Evolutionary conservation across 2,329 filamentous ascomycete genomes (phyloP).

Genomic region (Botrytis fragariae): DNA sequence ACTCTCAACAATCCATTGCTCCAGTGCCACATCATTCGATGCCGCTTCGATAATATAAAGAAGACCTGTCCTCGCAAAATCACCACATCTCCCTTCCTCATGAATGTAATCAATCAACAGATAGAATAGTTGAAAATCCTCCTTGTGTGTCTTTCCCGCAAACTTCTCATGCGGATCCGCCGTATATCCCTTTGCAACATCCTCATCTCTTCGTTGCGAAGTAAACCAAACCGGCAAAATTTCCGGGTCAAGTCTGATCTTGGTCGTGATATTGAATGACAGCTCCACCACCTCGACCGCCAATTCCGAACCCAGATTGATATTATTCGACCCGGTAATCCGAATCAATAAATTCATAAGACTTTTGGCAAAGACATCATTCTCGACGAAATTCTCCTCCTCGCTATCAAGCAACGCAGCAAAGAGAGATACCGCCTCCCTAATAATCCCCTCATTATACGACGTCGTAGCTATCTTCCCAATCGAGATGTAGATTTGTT

Average conservation of each 20-base stretch:
- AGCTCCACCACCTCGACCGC: constrained; percentile 89
- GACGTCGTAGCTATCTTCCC: constrained; percentile 85
- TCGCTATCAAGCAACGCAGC: constrained; percentile 93
- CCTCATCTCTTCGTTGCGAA: constrained; percentile 45
- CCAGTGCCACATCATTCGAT: constrained; percentile 74
- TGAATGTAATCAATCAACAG: constrained; percentile 95
- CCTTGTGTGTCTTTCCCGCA: constrained; percentile 79
- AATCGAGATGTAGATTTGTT: constrained; percentile 86
- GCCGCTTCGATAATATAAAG: constrained; percentile 95
- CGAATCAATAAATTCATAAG: constrained; percentile 82
- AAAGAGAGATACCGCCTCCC: constrained; percentile 81
- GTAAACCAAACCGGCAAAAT: constrained; percentile 93
- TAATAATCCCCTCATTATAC: constrained; percentile 81
- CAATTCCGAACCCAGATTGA: constrained; percentile 73
- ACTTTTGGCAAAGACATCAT: constrained; percentile 78
- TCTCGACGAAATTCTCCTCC: constrained; percentile 91
- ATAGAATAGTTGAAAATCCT: constrained; percentile 95
- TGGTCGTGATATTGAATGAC: constrained; percentile 93
- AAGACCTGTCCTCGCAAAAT: constrained; percentile 91
- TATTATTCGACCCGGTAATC: constrained; percentile 70
- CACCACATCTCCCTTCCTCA: constrained; percentile 88
- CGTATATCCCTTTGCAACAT: constrained; percentile 36
- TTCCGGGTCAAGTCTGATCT: constrained; percentile 84
- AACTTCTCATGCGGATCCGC: constrained; percentile 63
- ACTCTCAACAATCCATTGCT: constrained; percentile 96